Base-by-base conservation (phyloP, 2,329 filamentous ascomycete species). In the Beauveria pseudobassiana region DNA sequence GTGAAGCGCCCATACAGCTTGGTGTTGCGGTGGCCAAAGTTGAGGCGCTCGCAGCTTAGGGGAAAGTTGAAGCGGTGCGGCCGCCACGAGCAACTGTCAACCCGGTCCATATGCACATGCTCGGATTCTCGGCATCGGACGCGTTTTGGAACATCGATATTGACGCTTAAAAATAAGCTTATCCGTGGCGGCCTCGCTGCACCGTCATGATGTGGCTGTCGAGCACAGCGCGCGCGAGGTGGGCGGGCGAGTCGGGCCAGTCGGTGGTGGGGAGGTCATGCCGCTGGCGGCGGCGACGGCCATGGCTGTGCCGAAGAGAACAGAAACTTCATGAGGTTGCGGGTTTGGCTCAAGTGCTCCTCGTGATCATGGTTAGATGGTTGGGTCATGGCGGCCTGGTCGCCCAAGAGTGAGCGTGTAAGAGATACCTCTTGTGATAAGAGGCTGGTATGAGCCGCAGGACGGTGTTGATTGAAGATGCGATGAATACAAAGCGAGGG, bases 1-100 rank as follows among this genome's bases (percentile, higher is more conserved):
- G 66, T 68, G 63, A 67, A 76, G 34, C 76, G 72, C 14, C 62
- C 64, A 66, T 79, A 77, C 6, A 57, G 63, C 66, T 79, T 77
- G 67, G 62, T 66, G 65, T 69, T 69, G 56, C 65, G 62, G 65
- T 69, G 69, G 45, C 65, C 68, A 59, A 69, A 69, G 64, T 69
- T 65, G 51, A 67, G 68, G 10, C 68, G 65, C 45, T 67, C 59
- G 65, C 68, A 69, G 62, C 63, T 61, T 10, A 61, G 59, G 9
- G 43, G 12, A 62, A 77, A 78, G 30, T 34, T 34, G 30, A 34
- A 34, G 30, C 30, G 30, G 30, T 5, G 30, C 30, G 30, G 30
- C 30, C 12, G 30, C 30, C 30, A 34, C 30, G 30, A 34, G 4
- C 30, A 34, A 34, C 30, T 34, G 30, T 34, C 30, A 12, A 34